A percentile compares a stretch with the other conserved stretches of the same genome.
phyloP scores from a whole-genome alignment of 1,284 basidiomycete species.

The Neonothopanus nambi region DNA sequence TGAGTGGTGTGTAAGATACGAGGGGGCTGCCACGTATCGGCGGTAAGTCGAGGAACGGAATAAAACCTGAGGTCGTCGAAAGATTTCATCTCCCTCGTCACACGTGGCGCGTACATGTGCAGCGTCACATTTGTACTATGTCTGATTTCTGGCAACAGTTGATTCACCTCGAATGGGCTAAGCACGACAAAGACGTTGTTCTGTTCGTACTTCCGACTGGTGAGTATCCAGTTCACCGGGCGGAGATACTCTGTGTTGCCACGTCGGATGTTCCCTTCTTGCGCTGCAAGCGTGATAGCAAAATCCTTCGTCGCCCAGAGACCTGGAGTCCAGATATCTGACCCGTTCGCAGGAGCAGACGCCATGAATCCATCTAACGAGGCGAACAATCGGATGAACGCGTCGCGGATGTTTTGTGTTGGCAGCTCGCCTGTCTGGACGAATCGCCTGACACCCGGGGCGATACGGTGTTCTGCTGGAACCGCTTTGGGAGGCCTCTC shows the following conservation, averaged over 20 bases:
- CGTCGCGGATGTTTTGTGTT: slow-evolving; percentile 8
- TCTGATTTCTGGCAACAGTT: slow-evolving; percentile 38
- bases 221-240: slow-evolving; percentile 46
- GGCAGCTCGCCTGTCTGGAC: slow-evolving; percentile 25
- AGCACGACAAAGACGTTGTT: slow-evolving; percentile 34
- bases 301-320: slow-evolving; percentile 33
- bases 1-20: slow-evolving; percentile 29
- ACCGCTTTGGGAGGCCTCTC: slow-evolving; percentile 31
- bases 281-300: slow-evolving; percentile 23
- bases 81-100: slow-evolving; percentile 33
- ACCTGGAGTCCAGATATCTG: slow-evolving; percentile 1
- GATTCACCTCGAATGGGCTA: slow-evolving; percentile 47
- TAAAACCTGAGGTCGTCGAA: slow-evolving; percentile 41
- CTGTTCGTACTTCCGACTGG: slow-evolving; percentile 13
- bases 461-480: slow-evolving; percentile 25
- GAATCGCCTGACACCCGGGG: slow-evolving; percentile 28
- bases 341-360: slow-evolving; percentile 18
- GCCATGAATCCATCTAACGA: no score
- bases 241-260: slow-evolving; percentile 35
- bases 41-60: slow-evolving; percentile 28
- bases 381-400: background rate
- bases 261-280: background rate
- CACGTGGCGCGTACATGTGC: slow-evolving; percentile 44
- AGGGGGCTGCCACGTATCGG: slow-evolving; percentile 14
- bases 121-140: slow-evolving; percentile 33